Evolutionary conservation across 331 rosid genomes (phyloP).

Genomic region (Cydonia oblonga): DNA sequence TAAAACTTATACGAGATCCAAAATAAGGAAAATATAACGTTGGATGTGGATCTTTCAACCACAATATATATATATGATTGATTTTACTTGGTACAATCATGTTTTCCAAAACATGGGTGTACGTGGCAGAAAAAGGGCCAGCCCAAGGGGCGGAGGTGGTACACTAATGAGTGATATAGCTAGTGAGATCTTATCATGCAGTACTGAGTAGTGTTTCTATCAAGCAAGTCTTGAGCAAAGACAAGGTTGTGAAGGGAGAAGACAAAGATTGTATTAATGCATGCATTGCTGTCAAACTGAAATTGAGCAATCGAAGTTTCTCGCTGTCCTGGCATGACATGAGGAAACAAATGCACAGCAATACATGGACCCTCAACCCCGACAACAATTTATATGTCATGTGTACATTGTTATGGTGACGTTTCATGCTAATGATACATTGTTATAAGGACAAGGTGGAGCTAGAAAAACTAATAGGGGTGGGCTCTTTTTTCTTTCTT

Average conservation of each 20-base stretch:
- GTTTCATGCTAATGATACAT: no score
- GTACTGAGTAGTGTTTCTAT: background rate
- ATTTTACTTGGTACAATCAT: background rate
- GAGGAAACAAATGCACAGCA: background rate
- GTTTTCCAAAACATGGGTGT: background rate
- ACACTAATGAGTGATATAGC: background rate
- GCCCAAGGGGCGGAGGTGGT: background rate
- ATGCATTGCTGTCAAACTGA: constrained; percentile 15
- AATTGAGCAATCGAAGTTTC: constrained; percentile 26
- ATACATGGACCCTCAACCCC: constrained; percentile 10
- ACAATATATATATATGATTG: background rate
- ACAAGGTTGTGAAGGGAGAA: constrained; percentile 8
- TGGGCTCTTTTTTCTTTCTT: background rate
- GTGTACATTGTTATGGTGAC: no score
- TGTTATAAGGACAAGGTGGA: background rate
- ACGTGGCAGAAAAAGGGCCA: background rate
- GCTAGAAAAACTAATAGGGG: no score
- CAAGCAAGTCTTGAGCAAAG: background rate
- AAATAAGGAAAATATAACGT: background rate
- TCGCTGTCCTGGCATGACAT: constrained; percentile 15
- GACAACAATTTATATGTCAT: background rate
- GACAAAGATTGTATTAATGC: constrained; percentile 14
- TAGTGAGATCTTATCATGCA: background rate
- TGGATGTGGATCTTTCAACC: background rate
- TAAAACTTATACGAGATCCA: background rate